A percentile compares a stretch with the other conserved stretches of the same genome.
phyloP scores from a whole-genome alignment of 225 moss, liverwort and hornwort species.

The Sphagnum contortum region DNA sequence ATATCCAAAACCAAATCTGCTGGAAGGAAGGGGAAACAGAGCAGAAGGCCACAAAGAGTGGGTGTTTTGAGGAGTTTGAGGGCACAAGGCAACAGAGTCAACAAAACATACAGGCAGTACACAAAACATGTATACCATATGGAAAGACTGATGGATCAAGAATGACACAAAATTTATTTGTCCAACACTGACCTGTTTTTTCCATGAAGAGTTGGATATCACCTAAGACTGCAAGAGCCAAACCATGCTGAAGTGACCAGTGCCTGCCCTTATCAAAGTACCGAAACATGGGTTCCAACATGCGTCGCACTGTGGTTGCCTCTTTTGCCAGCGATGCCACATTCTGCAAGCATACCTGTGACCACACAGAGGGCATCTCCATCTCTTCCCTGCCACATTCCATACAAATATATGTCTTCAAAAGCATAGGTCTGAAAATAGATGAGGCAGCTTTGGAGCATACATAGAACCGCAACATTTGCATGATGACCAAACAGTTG shows the following conservation, averaged over 20 bases:
- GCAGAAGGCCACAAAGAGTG: too few relatives aligned
- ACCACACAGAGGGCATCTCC: conserved; percentile 79
- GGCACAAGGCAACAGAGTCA: too few relatives aligned
- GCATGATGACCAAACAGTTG: too few relatives aligned
- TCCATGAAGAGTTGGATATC: conserved; percentile 90
- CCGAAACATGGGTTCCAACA: conserved; percentile 89
- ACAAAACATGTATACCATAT: too few relatives aligned
- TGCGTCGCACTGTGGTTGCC: conserved; percentile 71
- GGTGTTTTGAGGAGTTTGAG: too few relatives aligned
- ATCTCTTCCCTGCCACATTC: conserved; percentile 40
- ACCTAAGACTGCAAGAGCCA: conserved; percentile 64
- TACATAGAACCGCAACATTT: too few relatives aligned
- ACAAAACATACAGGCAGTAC: too few relatives aligned
- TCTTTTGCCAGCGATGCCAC: conserved; percentile 86
- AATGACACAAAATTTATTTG: too few relatives aligned
- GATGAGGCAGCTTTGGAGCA: neutral
- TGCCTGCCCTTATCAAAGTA: conserved; percentile 68
- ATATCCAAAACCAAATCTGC: too few relatives aligned
- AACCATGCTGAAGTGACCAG: conserved; percentile 73
- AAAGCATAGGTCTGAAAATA: neutral
- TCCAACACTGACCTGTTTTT: conserved; percentile 49
- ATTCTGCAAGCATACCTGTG: conserved; percentile 85
- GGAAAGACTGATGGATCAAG: too few relatives aligned
- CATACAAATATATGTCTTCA: neutral
- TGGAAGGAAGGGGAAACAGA: too few relatives aligned